Percentiles rank a stretch among this genome's conserved stretches.
These are phyloP conservation scores for Spathaspora gorwiae DNA, from an alignment of 805 yeast genomes.

Conservation along the genomic window DNA sequence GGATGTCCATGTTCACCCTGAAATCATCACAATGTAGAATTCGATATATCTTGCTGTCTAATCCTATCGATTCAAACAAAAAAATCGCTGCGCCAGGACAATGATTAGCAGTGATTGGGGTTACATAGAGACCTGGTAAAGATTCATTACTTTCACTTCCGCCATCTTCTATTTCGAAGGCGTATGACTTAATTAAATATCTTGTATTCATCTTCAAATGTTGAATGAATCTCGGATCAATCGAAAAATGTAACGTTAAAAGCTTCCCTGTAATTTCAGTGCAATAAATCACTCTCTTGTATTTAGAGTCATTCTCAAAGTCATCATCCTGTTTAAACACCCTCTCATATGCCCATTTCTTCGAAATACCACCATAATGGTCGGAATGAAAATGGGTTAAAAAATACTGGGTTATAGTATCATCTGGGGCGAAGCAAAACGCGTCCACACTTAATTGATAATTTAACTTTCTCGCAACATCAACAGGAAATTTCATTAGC, in stretches of 20 bases:
- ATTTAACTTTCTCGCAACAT: constrained; percentile 10
- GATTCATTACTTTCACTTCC: constrained; percentile 8
- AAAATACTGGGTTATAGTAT: constrained; percentile 48
- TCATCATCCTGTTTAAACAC: constrained; percentile 26
- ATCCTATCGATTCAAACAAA: constrained; percentile 49
- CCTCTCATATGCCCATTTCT: constrained; percentile 58
- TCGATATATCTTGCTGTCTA: constrained; percentile 18
- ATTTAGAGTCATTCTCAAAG: constrained; percentile 17
- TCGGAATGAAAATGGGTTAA: constrained; percentile 89
- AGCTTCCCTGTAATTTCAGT: constrained; percentile 65
- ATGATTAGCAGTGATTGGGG: constrained; percentile 81
- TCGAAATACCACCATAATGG: constrained; percentile 84
- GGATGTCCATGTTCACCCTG: constrained; percentile 56
- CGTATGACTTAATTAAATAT: constrained; percentile 23
- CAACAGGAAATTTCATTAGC: constrained; percentile 38
- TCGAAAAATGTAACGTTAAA: constrained; percentile 49
- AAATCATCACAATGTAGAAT: constrained; percentile 92
- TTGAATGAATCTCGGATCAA: constrained; percentile 45
- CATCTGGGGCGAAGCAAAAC: constrained; percentile 47
- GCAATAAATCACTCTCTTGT: constrained; percentile 64
- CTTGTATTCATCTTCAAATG: constrained; percentile 36
- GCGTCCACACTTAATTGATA: constrained; percentile 62
- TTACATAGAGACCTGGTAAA: constrained; percentile 44
- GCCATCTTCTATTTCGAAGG: constrained; percentile 11
- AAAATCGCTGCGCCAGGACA: constrained; percentile 94